Base-by-base conservation (phyloP, 192 early-diverging fungal genomes). In the Entomortierella lignicola region DNA sequence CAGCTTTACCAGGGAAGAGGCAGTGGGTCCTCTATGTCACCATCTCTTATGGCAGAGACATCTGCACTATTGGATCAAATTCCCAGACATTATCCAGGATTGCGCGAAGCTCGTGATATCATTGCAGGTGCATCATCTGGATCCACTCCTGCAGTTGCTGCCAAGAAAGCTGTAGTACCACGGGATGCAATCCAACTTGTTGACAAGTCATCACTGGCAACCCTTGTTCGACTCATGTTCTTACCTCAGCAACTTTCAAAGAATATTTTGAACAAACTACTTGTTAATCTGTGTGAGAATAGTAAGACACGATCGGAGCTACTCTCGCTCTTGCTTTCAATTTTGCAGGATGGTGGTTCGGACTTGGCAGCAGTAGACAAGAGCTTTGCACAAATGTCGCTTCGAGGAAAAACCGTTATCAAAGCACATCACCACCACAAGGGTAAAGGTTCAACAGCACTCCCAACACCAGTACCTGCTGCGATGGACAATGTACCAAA, bases 251-350 rank as follows among this genome's bases (percentile, higher is more conserved):
- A 92, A 7, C 86, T 92, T 12, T 88, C 88, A 27, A 86, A 86
- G 43, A 84, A 83, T 43, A 80, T 90, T 11, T 64, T 95, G n/a
- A 90, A 92, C 70, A 81, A 85, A 30, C 61, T 94, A 18, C 75
- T 97, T 42, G 82, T 91, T 8, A 95, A 94, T 62, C 85, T 99
- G 3, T 94, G 94, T 73, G 96, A 97, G 77, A 98, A 98, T 73
- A 91, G 88, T 42, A 92, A 90, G 58, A 93, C 95, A 2, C 87
- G 96, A 25, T 72, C 85, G 13, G 96, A 99, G 55, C 74, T 98
- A 7, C 86, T 99, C 23, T 91, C 93, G 10, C 87, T 98, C 30
- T 85, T 99, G 53, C 84, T 99, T 50, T 92, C 90, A 21, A 90
- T 97, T 26, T 83, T 99, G 31, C 91, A 91, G 60, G 92, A 95